Conservation (phyloP, 2,329 filamentous ascomycete genomes). For the Aspergillus sp. region DNA sequence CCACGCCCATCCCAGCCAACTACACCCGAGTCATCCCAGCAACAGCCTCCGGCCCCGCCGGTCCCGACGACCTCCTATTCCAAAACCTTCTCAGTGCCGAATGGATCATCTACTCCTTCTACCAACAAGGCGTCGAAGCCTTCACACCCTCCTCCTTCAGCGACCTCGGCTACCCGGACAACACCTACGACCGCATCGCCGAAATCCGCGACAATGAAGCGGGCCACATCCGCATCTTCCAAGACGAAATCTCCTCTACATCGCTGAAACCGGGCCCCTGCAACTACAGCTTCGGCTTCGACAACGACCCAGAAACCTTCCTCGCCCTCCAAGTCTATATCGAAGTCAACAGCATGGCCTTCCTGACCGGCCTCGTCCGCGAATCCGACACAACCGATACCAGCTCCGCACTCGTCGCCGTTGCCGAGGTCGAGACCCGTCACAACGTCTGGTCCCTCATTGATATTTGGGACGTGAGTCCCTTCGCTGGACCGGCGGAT, state of each 20-base stretch:
- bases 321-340: not conserved
- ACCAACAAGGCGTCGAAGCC: not conserved
- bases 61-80: not conserved
- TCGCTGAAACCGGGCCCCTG: not conserved
- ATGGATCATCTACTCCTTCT: not conserved
- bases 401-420: not conserved
- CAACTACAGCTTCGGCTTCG: not conserved
- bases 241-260: not conserved
- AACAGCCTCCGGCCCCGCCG: not conserved
- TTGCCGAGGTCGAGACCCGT: not conserved
- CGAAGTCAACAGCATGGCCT: not conserved
- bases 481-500: not conserved
- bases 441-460: not conserved
- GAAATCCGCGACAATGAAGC: slow-evolving; percentile 1
- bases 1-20: not conserved
- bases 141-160: not conserved
- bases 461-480: not conserved
- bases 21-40: not conserved
- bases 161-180: not conserved
- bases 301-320: not conserved
- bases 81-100: not conserved
- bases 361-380: not conserved
- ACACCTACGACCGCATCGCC: not conserved
- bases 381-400: not conserved
- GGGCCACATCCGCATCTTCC: slow-evolving; percentile 1